A percentile compares a stretch with the other conserved stretches of the same genome.
Conservation (phyloP, 345 rosid genomes). For the Lepidium sativum region DNA sequence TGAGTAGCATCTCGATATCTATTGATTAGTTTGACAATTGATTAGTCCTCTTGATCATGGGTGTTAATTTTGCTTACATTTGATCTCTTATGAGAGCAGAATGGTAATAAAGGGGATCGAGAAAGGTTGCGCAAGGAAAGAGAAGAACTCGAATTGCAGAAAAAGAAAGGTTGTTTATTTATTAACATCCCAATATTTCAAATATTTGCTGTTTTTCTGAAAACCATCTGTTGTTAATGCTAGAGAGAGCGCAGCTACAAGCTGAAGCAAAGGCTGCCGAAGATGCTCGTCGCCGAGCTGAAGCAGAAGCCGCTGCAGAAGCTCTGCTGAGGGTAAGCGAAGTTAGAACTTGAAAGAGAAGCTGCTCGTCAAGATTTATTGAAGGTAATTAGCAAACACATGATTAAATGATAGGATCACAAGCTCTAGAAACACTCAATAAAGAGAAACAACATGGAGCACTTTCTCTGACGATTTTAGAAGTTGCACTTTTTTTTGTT, state of each 20-base stretch:
- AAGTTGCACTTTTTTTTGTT: not conserved
- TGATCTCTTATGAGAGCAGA: slow-evolving; percentile 34
- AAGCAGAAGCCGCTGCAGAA: slow-evolving; percentile 84
- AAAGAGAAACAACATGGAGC: not conserved
- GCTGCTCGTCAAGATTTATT: slow-evolving; percentile 82
- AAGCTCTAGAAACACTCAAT: not conserved
- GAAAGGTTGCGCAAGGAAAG: slow-evolving; percentile 70
- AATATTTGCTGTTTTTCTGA: not conserved
- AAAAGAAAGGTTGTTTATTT: slow-evolving; percentile 52
- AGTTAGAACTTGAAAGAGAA: slow-evolving; percentile 86
- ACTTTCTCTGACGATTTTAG: not conserved
- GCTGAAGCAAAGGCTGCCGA: slow-evolving; percentile 95
- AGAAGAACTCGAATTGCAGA: slow-evolving; percentile 77
- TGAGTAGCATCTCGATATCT: no score
- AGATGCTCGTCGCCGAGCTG: slow-evolving; percentile 76
- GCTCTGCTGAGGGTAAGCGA: slow-evolving; percentile 77
- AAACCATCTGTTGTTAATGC: not conserved
- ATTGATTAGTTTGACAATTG: no score
- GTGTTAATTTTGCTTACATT: slow-evolving; percentile 1
- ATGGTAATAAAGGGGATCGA: slow-evolving; percentile 55
- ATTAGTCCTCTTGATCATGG: no score
- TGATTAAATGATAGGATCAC: not conserved
- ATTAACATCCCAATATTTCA: not conserved
- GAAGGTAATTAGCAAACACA: no score
- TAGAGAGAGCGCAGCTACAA: slow-evolving; percentile 85